phyloP scores from a whole-genome alignment of 148 eudicot genomes.

The Spergularia bocconei region DNA sequence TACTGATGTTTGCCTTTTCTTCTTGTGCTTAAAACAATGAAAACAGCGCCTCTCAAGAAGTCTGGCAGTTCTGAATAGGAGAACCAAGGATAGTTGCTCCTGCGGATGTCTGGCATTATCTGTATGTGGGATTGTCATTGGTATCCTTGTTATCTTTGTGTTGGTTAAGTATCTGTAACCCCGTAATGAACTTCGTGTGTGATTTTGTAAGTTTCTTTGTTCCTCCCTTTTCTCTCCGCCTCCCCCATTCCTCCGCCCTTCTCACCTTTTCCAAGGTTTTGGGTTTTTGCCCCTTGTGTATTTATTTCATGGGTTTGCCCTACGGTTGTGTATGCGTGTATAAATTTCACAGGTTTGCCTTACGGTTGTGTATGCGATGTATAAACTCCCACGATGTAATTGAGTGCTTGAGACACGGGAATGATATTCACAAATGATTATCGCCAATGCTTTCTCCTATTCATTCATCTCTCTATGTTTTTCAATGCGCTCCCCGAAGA shows the following conservation, averaged over 20 bases:
- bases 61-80: conserved; percentile 59
- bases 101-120: conserved; percentile 56
- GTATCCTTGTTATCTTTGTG: conserved; percentile 36
- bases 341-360: not conserved
- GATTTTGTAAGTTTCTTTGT: conserved; percentile 10
- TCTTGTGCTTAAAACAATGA: not conserved
- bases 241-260: not conserved
- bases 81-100: conserved; percentile 72
- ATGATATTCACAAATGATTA: too few relatives aligned
- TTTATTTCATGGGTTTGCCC: not conserved
- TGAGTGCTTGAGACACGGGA: not conserved
- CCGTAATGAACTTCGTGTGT: conserved; percentile 8
- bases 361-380: conserved; percentile 16
- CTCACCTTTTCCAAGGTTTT: not conserved
- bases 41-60: conserved; percentile 27
- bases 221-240: not conserved
- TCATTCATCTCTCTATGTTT: not conserved
- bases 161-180: conserved; percentile 32
- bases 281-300: conserved; percentile 11
- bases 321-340: not conserved
- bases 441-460: too few relatives aligned
- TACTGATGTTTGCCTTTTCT: not conserved
- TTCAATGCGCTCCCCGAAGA: not conserved
- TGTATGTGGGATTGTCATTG: conserved; percentile 51
- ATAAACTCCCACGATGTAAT: not conserved